Evolutionary conservation across 1,284 basidiomycete genomes (phyloP), one percentile per base, ranked within the genome.

Genomic region (Trametes pubescens): DNA sequence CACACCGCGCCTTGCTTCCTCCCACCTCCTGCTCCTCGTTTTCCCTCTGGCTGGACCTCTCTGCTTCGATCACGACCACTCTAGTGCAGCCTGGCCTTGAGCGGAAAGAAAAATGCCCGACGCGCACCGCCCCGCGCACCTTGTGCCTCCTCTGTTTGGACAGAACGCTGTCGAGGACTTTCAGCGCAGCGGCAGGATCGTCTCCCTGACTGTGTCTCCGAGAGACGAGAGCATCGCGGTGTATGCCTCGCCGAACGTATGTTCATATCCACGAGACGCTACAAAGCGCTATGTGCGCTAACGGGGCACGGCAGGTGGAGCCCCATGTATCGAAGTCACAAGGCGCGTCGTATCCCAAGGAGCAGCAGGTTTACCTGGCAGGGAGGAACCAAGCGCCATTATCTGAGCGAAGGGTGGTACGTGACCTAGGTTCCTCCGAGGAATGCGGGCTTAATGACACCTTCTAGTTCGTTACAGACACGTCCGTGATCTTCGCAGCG

Each of bases 401-500:
- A 1, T 71, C 74, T 4, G 76, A 77, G 53, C 66, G 77, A 16
- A 70, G 77, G 59, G 64, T 73, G 51, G 78, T 79, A 64, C 13
- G 77, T 48, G 7, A 8, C n/a, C 8, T 8, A 32, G 18, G 9
- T 24, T 26, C 29, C 29, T 43, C 9, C 18, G 14, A 5, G 18
- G 11, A 22, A 46, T 47, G 35, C 37, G 21, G 9, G n/a, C n/a
- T 32, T 18, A 22, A 34, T 54, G 54, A 53, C n/a, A n/a, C 38
- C n/a, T 16, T 51, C 26, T 46, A 79, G 78, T 78, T 78, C 59
- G 62, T 79, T 10, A 73, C 75, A 44, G 76, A 78, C 57, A 75
- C 75, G 3, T 78, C 72, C 1, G 69, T 77, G 48, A 74, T 78
- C 43, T 79, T 77, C 51, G 72, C 69, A 2, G 69, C 73, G 3